These are phyloP conservation scores for Globisporangium okanoganense DNA, from an alignment of 352 stramenopile genomes.

Conservation along the genomic window DNA sequence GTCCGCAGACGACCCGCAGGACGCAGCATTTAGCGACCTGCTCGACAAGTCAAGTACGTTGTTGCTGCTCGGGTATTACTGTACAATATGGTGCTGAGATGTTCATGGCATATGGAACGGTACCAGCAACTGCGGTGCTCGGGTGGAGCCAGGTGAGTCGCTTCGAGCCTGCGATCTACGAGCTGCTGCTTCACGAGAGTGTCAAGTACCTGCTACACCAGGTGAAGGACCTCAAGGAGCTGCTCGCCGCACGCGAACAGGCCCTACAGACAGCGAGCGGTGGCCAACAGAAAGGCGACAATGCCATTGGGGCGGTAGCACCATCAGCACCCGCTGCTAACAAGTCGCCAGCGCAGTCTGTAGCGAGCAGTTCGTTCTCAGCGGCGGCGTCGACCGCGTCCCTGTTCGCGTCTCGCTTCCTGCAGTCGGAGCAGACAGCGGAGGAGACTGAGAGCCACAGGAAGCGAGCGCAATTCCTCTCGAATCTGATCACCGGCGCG, in stretches of 20 bases:
- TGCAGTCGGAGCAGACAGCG: conserved; percentile 26
- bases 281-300: not conserved
- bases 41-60: conserved; percentile 48
- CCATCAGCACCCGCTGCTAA: conserved; percentile 3
- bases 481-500: conserved; percentile 49
- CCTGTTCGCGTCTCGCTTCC: conserved; percentile 39
- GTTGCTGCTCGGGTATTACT: not conserved
- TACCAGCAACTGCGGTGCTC: conserved; percentile 30
- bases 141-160: conserved; percentile 44
- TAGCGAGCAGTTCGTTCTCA: conserved; percentile 25
- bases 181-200: conserved; percentile 60
- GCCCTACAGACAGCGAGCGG: conserved; percentile 13
- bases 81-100: not conserved
- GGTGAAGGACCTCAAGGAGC: conserved; percentile 54
- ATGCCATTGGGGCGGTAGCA: not conserved
- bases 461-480: conserved; percentile 34
- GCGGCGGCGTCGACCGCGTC: conserved; percentile 23
- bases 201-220: conserved; percentile 64
- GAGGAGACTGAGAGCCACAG: conserved; percentile 35
- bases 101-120: not conserved
- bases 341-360: conserved; percentile 15
- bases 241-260: conserved; percentile 43
- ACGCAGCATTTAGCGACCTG: conserved; percentile 30
- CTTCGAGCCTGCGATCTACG: conserved; percentile 60
- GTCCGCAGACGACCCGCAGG: conserved; percentile 8